A percentile compares a stretch with the other conserved stretches of the same genome.
Evolutionary conservation across 2,329 filamentous ascomycete species (phyloP).

Genomic region (Monosporascus sp.): DNA sequence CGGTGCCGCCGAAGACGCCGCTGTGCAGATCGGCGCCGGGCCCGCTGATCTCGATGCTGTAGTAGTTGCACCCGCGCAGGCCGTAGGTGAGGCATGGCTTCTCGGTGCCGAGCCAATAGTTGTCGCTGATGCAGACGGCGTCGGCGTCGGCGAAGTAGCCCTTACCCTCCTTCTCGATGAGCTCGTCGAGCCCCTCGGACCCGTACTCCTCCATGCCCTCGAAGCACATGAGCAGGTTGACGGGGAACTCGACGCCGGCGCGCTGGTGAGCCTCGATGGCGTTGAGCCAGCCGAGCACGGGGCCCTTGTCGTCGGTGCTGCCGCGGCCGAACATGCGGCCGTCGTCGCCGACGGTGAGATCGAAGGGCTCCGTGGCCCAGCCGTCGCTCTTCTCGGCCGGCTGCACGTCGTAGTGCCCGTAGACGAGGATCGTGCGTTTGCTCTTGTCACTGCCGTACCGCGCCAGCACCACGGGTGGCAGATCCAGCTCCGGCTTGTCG

Average conservation of each 20-base stretch:
- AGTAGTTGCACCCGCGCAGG: slow-evolving; percentile 96
- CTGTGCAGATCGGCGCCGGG: slow-evolving; percentile 93
- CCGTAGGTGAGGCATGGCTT: slow-evolving; percentile 98
- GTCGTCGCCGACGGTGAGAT: slow-evolving; percentile 80
- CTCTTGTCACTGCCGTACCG: slow-evolving; percentile 88
- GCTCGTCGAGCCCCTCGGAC: slow-evolving; percentile 91
- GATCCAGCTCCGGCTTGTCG: slow-evolving; percentile 80
- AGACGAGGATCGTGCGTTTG: slow-evolving; percentile 93
- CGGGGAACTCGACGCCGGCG: slow-evolving; percentile 88
- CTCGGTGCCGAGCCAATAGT: slow-evolving; percentile 99
- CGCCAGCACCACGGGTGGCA: slow-evolving; percentile 87
- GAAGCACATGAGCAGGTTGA: slow-evolving; percentile 98
- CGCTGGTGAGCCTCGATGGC: slow-evolving; percentile 97
- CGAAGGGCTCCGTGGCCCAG: slow-evolving; percentile 93
- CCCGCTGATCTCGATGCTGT: slow-evolving; percentile 83
- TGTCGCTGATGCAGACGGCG: slow-evolving; percentile 96
- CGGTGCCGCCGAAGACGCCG: slow-evolving; percentile 93
- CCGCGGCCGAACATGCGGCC: slow-evolving; percentile 95
- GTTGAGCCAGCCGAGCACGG: slow-evolving; percentile 95
- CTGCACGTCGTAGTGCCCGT: slow-evolving; percentile 98
- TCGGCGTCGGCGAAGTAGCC: slow-evolving; percentile 94
- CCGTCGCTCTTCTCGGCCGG: slow-evolving; percentile 89
- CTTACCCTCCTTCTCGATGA: slow-evolving; percentile 87
- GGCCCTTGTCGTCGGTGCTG: slow-evolving; percentile 95
- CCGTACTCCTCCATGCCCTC: slow-evolving; percentile 99